These are phyloP conservation scores for Trebouxiophyceae sp. DNA, from an alignment of 163 green algal species.

Conservation along the genomic window DNA sequence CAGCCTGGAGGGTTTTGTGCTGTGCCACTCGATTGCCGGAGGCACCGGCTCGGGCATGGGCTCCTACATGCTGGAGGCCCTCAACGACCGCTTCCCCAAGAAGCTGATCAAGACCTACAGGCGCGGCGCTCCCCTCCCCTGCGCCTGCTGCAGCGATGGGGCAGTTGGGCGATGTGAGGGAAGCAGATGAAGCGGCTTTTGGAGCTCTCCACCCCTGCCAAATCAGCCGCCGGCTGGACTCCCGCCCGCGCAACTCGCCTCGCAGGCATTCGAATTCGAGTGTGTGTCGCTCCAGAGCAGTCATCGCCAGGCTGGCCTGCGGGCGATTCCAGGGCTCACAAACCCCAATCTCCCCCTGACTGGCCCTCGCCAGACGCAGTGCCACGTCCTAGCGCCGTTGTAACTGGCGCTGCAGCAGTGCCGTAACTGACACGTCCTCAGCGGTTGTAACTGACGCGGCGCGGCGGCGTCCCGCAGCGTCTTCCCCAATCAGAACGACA, in stretches of 20 bases:
- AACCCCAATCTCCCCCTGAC: too few species aligned
- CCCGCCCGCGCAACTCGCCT: too few species aligned
- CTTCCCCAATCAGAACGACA: constrained; percentile 97
- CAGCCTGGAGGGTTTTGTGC: constrained; percentile 93
- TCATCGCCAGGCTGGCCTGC: too few species aligned
- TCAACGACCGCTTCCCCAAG: constrained; percentile 90
- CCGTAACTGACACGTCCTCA: too few species aligned
- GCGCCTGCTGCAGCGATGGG: not conserved
- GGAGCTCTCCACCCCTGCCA: too few species aligned
- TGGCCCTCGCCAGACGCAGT: not conserved
- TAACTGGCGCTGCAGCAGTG: not conserved
- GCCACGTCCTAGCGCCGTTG: not conserved
- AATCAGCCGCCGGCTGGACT: too few species aligned
- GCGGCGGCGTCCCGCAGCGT: constrained; percentile 75
- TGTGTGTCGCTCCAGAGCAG: too few species aligned
- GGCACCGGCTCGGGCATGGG: constrained; percentile 95
- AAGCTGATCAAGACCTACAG: constrained; percentile 98
- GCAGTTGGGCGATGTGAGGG: not conserved
- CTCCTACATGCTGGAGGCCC: constrained; percentile 92
- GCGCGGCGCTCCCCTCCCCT: constrained; percentile 13
- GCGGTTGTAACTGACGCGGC: too few species aligned
- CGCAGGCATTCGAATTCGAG: too few species aligned
- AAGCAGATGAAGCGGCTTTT: not conserved
- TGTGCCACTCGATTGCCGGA: constrained; percentile 96
- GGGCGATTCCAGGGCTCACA: too few species aligned